Evolutionary conservation across 495 filamentous ascomycete species (phyloP).

Genomic region (Cryomyces antarcticus): DNA sequence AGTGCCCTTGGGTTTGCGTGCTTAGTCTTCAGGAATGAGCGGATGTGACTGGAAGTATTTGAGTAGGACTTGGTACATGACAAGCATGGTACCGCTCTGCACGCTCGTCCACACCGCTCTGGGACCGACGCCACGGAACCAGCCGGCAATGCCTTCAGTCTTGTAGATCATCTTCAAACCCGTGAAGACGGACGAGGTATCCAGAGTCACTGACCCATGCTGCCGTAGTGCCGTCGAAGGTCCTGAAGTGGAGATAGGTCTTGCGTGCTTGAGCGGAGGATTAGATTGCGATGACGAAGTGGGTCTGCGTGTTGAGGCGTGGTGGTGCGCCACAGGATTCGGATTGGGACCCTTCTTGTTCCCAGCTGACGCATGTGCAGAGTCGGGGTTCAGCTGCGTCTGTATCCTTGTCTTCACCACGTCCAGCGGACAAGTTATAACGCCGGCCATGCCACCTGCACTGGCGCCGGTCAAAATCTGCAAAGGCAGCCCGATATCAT

Average conservation of each 20-base stretch:
- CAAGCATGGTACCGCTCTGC: constrained; percentile 91
- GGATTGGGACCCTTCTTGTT: neutral
- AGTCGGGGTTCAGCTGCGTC: constrained; percentile 54
- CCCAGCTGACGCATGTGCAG: neutral
- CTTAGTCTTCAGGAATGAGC: neutral
- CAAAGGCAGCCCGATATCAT: constrained; percentile 63
- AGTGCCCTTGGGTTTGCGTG: too few species aligned
- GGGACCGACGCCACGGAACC: constrained; percentile 89
- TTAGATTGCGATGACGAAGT: neutral
- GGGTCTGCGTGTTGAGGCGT: neutral
- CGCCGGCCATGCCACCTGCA: constrained; percentile 86
- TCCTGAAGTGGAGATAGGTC: constrained; percentile 67
- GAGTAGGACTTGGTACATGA: constrained; percentile 79
- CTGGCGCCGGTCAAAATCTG: constrained; percentile 79
- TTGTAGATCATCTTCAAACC: constrained; percentile 74
- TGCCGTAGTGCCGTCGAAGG: constrained; percentile 58
- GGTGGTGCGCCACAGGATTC: neutral
- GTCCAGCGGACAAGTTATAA: constrained; percentile 86
- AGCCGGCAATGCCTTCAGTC: constrained; percentile 69
- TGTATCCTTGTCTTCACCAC: constrained; percentile 97
- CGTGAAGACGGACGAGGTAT: constrained; percentile 73
- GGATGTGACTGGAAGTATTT: constrained; percentile 44
- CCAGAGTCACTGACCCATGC: constrained; percentile 52
- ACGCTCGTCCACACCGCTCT: constrained; percentile 94
- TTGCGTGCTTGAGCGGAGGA: constrained; percentile 15